Evolutionary conservation across 352 stramenopile genomes (phyloP).

Genomic region (Phytophthora multivora): DNA sequence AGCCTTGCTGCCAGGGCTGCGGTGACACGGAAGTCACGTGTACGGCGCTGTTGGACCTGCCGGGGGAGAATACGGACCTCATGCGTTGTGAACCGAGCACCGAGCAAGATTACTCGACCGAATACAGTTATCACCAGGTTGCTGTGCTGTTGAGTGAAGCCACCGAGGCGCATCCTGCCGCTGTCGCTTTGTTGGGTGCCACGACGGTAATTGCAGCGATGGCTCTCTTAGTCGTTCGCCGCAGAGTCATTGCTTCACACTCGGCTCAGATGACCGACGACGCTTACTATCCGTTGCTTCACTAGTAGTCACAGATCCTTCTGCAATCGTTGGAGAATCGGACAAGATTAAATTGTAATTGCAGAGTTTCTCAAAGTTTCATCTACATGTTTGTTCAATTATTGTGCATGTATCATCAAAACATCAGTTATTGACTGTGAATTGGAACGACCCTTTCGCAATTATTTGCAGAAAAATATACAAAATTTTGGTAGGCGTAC

Average conservation of each 20-base stretch:
- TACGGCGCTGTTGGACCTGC: conserved; percentile 48
- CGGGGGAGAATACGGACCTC: conserved; percentile 45
- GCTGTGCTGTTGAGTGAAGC: not conserved
- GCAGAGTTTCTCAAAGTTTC: too few relatives aligned
- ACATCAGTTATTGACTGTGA: too few relatives aligned
- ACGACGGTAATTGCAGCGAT: not conserved
- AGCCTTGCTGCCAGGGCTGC: conserved; percentile 61
- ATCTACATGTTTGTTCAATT: too few relatives aligned
- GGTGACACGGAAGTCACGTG: conserved; percentile 33
- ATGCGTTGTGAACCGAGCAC: conserved; percentile 8
- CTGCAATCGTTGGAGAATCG: too few relatives aligned
- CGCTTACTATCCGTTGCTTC: not conserved
- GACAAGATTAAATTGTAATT: too few relatives aligned
- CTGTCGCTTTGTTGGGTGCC: not conserved
- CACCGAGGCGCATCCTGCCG: not conserved
- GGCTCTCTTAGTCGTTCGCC: not conserved
- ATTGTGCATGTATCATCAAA: too few relatives aligned
- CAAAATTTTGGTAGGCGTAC: too few relatives aligned
- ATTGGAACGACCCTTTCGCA: too few relatives aligned
- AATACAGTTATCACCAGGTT: too few relatives aligned
- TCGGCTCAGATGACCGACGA: not conserved
- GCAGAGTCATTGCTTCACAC: not conserved
- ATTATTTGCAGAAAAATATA: too few relatives aligned
- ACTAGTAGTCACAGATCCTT: too few relatives aligned
- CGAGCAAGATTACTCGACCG: too few relatives aligned